Base-by-base conservation (phyloP, 805 yeast species). In the Saturnispora dispora region DNA sequence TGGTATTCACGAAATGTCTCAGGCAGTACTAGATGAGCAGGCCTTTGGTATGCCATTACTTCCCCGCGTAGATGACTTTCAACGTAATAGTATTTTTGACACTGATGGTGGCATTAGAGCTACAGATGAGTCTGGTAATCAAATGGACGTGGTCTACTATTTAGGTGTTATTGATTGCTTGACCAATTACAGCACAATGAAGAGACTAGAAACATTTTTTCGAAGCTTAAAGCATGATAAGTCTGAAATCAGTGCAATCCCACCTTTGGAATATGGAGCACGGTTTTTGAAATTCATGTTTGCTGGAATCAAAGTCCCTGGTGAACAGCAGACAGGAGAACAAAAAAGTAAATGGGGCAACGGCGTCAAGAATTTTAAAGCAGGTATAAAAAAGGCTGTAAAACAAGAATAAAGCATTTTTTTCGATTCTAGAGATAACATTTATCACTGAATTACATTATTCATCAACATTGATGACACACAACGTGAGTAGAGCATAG, bases 91-190 rank as follows among this genome's bases (percentile, higher is more conserved):
- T 10, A 57, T 57, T 27, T 48, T 58, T 8, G 66, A 63, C 17
- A 25, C 57, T 25, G 89, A 85, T 64, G 96, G 96, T 17, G 98
- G 97, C 3, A 79, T 85, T 40, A 72, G 83, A 46, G 83, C 91
- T 3, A 81, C 95, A 1, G 78, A 83, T 60, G 81, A 72, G 50
- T 59, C 75, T 32, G 74, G 84, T 61, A 74, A 78, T 45, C 86
- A 88, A 23, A 61, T 78, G 35, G 73, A 79, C 30, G 78, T 83
- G 50, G 78, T 91, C 7, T 93, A 93, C 68, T 93, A 90, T 61
- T 70, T 93, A 59, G 99, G 99, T 8, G 83, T 93, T 37, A 93
- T 93, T 56, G 99, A 93, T 63, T 91, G 96, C 67, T 72, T 93
- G 58, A 93, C 99, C 0, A 79, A 80, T 56, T 88, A 88, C 60